These are phyloP conservation scores for Effrenium voratum DNA, from an alignment of 73 alveolate genomes.

Conservation along the genomic window DNA sequence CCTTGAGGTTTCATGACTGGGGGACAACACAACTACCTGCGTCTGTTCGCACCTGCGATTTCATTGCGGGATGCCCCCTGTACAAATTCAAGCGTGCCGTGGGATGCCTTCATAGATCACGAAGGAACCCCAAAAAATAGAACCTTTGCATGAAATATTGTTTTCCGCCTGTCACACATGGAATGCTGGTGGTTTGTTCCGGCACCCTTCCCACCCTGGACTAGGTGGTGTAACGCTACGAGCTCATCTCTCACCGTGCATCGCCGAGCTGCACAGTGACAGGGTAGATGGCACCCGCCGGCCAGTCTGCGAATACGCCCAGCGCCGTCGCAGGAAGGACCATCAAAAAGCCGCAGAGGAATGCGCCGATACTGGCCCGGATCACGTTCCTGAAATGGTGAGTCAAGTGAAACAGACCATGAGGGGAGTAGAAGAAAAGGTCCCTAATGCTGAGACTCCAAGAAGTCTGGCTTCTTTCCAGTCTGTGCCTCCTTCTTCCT, in stretches of 20 bases:
- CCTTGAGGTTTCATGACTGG: too few species aligned
- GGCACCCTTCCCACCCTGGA: neutral
- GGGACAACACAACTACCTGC: too few species aligned
- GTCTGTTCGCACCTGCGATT: too few species aligned
- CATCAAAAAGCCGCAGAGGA: neutral
- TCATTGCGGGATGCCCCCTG: too few species aligned
- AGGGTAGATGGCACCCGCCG: constrained; percentile 65
- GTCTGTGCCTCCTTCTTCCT: too few species aligned
- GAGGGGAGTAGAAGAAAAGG: neutral
- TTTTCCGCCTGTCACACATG: neutral
- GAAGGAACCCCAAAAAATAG: too few species aligned
- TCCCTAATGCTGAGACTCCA: neutral
- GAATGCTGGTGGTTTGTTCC: neutral
- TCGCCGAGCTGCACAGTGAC: neutral
- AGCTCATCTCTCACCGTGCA: neutral
- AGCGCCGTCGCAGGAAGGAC: constrained; percentile 36
- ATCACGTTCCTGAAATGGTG: constrained; percentile 18
- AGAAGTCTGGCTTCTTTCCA: neutral
- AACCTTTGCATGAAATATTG: neutral
- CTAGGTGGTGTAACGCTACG: too few species aligned
- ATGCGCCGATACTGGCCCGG: constrained; percentile 21
- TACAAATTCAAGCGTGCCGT: too few species aligned
- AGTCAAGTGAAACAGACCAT: neutral
- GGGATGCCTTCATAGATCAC: too few species aligned
- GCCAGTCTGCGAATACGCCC: constrained; percentile 55